Percentiles rank a stretch among this genome's conserved stretches.
Evolutionary conservation across 257 asterid species (phyloP).

Genomic region (Rubia yunnanensis): DNA sequence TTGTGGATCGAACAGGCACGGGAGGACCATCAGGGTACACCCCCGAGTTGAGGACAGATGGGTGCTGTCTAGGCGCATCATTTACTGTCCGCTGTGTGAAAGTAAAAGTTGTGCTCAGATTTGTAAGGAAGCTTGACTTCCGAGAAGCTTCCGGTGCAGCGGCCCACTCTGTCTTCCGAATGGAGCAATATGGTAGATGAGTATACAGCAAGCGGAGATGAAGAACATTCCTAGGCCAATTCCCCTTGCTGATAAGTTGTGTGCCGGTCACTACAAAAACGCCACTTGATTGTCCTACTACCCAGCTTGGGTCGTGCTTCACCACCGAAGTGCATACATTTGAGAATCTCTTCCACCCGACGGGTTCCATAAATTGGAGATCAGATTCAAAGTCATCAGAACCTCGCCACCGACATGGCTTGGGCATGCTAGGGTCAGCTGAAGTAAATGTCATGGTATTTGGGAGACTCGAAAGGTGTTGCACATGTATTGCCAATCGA

Average conservation of each 20-base stretch:
- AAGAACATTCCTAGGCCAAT: slow-evolving; percentile 80
- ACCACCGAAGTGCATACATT: slow-evolving; percentile 70
- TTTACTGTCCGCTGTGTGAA: slow-evolving; percentile 60
- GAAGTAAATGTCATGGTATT: slow-evolving; percentile 42
- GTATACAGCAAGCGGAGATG: slow-evolving; percentile 82
- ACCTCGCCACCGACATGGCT: slow-evolving; percentile 76
- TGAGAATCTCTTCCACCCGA: slow-evolving; percentile 75
- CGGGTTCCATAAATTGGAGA: slow-evolving; percentile 74
- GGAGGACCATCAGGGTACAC: slow-evolving; percentile 97
- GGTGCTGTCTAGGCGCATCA: slow-evolving; percentile 55
- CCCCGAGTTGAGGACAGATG: slow-evolving; percentile 69
- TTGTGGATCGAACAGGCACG: slow-evolving; percentile 54
- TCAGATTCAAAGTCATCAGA: slow-evolving; percentile 61
- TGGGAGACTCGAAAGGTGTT: slow-evolving; percentile 87
- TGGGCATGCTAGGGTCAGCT: slow-evolving; percentile 17
- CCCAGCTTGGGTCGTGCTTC: slow-evolving; percentile 71
- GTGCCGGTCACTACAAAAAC: slow-evolving; percentile 85
- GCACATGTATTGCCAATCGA: slow-evolving; percentile 74
- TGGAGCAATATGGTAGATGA: slow-evolving; percentile 60
- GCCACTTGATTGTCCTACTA: slow-evolving; percentile 39
- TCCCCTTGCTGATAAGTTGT: slow-evolving; percentile 71
- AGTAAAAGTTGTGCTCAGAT: slow-evolving; percentile 86
- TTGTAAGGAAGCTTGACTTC: slow-evolving; percentile 60
- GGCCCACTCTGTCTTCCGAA: slow-evolving; percentile 90
- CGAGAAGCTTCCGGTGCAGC: slow-evolving; percentile 64